Conservation (phyloP, 2,329 filamentous ascomycete species). For the Ceratocystis eucalypticola region DNA sequence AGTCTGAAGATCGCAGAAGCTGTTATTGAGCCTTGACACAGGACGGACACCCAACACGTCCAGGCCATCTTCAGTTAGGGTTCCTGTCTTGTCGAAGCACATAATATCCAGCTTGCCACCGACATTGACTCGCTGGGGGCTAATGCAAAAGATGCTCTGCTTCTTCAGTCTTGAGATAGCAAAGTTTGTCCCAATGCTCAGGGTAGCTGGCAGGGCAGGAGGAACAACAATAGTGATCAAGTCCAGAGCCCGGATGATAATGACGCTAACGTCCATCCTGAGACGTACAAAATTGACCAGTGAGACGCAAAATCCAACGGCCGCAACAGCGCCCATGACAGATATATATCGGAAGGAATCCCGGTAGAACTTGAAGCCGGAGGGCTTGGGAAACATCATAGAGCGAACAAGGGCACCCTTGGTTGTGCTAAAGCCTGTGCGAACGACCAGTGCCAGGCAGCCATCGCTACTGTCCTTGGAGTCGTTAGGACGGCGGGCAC, state of each 20-base stretch:
- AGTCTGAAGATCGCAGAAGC: constrained; percentile 14
- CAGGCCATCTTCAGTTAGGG: constrained; percentile 86
- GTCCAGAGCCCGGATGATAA: constrained; percentile 83
- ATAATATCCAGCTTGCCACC: constrained; percentile 91
- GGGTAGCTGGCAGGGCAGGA: constrained; percentile 80
- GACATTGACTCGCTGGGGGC: constrained; percentile 91
- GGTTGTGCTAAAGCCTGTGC: constrained; percentile 94
- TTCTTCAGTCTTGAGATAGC: constrained; percentile 73
- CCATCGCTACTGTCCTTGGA: constrained; percentile 67
- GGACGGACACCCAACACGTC: constrained; percentile 83
- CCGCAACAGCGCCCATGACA: constrained; percentile 81
- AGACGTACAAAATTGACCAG: constrained; percentile 87
- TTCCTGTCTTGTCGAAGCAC: constrained; percentile 99
- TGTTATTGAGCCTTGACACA: constrained; percentile 30
- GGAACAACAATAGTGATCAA: constrained; percentile 96
- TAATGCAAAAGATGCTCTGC: constrained; percentile 94
- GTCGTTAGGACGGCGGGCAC: constrained; percentile 76
- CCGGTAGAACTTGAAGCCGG: constrained; percentile 95
- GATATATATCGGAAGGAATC: constrained; percentile 97
- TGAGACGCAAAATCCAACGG: constrained; percentile 77
- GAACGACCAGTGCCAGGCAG: constrained; percentile 78
- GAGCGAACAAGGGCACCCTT: constrained; percentile 91
- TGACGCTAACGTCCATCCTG: constrained; percentile 72
- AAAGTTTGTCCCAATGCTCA: constrained; percentile 95
- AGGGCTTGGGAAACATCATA: constrained; percentile 97